Evolutionary conservation across 176 grass and related monocot genomes (phyloP), one percentile per base, ranked within the genome.

Genomic region (Triticum timopheevii): DNA sequence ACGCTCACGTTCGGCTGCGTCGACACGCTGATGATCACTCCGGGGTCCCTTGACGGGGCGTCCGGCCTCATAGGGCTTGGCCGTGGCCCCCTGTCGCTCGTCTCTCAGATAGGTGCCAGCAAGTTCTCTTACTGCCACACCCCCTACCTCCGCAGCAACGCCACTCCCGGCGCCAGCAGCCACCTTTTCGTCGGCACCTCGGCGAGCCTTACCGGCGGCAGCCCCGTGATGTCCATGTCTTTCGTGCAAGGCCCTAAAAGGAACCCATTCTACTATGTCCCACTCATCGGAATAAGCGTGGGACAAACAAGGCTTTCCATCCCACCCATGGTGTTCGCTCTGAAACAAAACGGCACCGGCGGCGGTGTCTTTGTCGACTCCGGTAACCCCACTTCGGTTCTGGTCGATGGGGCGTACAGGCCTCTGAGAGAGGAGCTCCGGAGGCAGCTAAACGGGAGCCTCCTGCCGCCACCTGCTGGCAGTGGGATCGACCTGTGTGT

Each of bases 41-140:
- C 8, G 9, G 77, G 67, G 0, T 19, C 56, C 27, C 85, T 87
- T 3, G 1, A 28, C 28, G 78, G 68, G 13, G 68, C 78, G 9
- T 81, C 85, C 2, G 78, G 85, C 5, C 45, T 87, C 23, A 54
- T 82, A 16, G 86, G 86, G 45, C 70, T 82, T 5, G 86, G 70
- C 7, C 11, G 86, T 0, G 86, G 79, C 61, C 2, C 7, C 4
- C 61, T 87, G 2, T 87, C 86, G 17, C 61, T 87, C 4, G 24
- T 42, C 10, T 77, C 70, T 0, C 79, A 87, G 79, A 27, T 65
- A 4, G 62, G 71, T 12, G 79, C 36, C 4, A 66, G 1, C 4
- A 58, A 8, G 24, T 87, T 87, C 86, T 76, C 86, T 33, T 87
- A 87, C 86, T 87, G 86, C 17, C 70, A 76, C 61, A 82, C 86